Evolutionary conservation across 176 grass and related monocot species (phyloP).

Genomic region (Juncus inflexus): DNA sequence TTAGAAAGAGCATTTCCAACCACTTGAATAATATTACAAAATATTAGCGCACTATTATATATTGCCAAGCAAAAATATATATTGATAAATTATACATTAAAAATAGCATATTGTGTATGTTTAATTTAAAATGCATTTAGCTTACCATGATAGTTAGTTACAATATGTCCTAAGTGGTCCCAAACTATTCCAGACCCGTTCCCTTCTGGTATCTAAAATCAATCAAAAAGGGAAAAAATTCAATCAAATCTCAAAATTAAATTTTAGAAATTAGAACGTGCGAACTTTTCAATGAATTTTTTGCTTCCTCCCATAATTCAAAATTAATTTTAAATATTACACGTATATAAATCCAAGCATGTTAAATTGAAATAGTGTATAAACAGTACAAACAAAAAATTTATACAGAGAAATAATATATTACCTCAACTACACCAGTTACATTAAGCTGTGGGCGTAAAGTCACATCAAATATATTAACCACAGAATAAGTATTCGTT

Average conservation of each 20-base stretch:
- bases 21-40: constrained; percentile 31
- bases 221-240: constrained; percentile 24
- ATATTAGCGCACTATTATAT: constrained; percentile 1
- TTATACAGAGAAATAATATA: not conserved
- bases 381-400: too few relatives aligned
- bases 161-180: constrained; percentile 80
- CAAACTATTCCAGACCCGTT: constrained; percentile 98
- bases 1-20: constrained; percentile 92
- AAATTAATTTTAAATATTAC: too few relatives aligned
- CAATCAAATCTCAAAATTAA: constrained; percentile 15
- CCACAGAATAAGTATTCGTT: constrained; percentile 92
- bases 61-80: not conserved
- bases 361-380: too few relatives aligned
- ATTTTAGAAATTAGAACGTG: not conserved
- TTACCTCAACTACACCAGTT: constrained; percentile 92
- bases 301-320: too few relatives aligned
- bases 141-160: constrained; percentile 99
- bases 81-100: too few relatives aligned
- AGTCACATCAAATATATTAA: constrained; percentile 93
- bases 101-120: constrained; percentile 2
- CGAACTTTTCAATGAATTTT: not conserved
- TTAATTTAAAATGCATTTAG: not conserved
- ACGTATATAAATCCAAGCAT: too few relatives aligned
- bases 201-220: constrained; percentile 87
- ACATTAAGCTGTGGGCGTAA: constrained; percentile 83